Percentiles rank a stretch among this genome's conserved stretches.
Conservation (phyloP, 805 yeast species). For the Cyberlindnera veronae region DNA sequence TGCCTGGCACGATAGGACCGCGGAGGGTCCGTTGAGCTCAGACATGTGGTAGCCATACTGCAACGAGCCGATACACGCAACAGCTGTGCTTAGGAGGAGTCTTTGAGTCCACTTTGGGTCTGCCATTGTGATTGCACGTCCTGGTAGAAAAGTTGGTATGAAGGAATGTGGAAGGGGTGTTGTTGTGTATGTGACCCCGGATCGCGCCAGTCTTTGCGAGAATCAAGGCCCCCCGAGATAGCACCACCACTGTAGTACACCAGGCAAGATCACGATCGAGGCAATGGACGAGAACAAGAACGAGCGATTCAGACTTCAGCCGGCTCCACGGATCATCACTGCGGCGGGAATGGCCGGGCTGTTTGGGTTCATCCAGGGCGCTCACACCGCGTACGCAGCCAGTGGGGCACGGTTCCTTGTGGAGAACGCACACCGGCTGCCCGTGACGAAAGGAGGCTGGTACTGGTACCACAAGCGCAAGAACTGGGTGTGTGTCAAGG, state of each 20-base stretch:
- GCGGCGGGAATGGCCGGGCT: slow-evolving; percentile 6
- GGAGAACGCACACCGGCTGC: slow-evolving; percentile 79
- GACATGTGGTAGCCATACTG: slow-evolving; percentile 96
- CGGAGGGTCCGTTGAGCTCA: slow-evolving; percentile 87
- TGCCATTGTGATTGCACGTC: background rate
- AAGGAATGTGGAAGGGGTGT: too few relatives aligned
- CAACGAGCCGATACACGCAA: slow-evolving; percentile 72
- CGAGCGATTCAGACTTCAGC: slow-evolving; percentile 9
- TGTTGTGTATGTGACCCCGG: too few relatives aligned
- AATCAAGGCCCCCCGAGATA: too few relatives aligned
- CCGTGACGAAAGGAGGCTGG: slow-evolving; percentile 79
- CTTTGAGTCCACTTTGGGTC: slow-evolving; percentile 19
- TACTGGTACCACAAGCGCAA: slow-evolving; percentile 82
- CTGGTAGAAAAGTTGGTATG: background rate
- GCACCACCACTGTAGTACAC: background rate
- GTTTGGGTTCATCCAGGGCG: slow-evolving; percentile 41
- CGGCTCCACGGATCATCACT: slow-evolving; percentile 3
- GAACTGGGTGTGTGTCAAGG: slow-evolving; percentile 64
- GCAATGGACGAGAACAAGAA: background rate
- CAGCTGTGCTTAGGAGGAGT: slow-evolving; percentile 44
- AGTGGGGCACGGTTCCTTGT: slow-evolving; percentile 64
- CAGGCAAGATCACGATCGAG: background rate
- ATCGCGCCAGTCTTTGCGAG: too few relatives aligned
- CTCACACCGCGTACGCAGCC: slow-evolving; percentile 52
- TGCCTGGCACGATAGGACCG: slow-evolving; percentile 55